Conservation (phyloP, 75 land plant species). For the Adiantum capillusveneris region DNA sequence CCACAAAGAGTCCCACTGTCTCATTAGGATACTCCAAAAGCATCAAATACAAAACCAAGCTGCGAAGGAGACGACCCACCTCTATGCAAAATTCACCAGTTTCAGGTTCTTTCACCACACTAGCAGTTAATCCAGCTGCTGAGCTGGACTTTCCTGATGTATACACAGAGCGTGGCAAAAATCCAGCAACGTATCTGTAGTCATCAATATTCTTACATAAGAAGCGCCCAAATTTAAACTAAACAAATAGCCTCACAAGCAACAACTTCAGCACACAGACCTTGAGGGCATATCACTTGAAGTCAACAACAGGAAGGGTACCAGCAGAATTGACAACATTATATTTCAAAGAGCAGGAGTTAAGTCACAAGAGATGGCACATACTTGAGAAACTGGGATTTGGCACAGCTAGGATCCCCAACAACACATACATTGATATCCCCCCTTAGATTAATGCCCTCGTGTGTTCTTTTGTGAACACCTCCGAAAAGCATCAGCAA, state of each 20-base stretch:
- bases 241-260: too few species aligned
- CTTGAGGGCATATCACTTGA: too few species aligned
- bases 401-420: constrained; percentile 98
- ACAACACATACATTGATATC: constrained; percentile 98
- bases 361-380: too few species aligned
- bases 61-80: constrained; percentile 33
- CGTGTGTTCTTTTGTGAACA: constrained; percentile 90
- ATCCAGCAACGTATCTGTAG: constrained; percentile 72
- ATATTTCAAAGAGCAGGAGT: too few species aligned
- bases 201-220: too few species aligned
- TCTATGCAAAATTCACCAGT: constrained; percentile 99
- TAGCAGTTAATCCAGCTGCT: constrained; percentile 97
- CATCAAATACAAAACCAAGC: too few species aligned
- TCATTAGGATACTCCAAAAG: too few species aligned
- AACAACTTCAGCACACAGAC: neutral
- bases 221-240: too few species aligned
- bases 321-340: too few species aligned
- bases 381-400: constrained; percentile 85
- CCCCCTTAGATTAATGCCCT: constrained; percentile 95
- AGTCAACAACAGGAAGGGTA: too few species aligned
- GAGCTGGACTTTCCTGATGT: constrained; percentile 97
- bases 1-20: too few species aligned
- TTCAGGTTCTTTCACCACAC: constrained; percentile 97
- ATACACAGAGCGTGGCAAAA: constrained; percentile 89
- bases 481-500: constrained; percentile 96